Conservation (phyloP, 192 early-diverging fungal species). For the Rhizoclosmatium sp. region DNA sequence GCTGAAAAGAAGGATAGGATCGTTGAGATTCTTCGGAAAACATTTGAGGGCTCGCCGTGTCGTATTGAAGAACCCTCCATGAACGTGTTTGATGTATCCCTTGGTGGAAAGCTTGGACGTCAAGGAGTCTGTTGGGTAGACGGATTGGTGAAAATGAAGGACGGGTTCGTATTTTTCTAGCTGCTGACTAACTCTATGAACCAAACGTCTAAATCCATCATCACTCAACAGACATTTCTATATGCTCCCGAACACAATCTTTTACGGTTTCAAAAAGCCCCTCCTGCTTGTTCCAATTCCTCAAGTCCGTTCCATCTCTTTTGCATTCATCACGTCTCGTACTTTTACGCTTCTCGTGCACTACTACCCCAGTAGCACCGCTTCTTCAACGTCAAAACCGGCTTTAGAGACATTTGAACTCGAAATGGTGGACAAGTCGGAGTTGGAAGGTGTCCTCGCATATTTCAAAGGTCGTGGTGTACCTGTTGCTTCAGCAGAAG, state of each 20-base stretch:
- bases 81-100: neutral
- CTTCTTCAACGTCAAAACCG: neutral
- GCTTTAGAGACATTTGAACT: slow-evolving; percentile 6
- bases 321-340: slow-evolving; percentile 9
- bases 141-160: slow-evolving; percentile 11
- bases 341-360: slow-evolving; percentile 20
- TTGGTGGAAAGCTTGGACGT: neutral
- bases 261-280: slow-evolving; percentile 36
- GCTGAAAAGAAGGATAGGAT: neutral
- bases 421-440: slow-evolving; percentile 26
- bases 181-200: neutral
- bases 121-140: slow-evolving; percentile 12
- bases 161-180: slow-evolving; percentile 8
- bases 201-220: neutral
- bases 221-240: slow-evolving; percentile 5
- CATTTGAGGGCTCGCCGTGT: neutral
- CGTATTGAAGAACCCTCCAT: neutral
- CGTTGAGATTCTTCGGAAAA: neutral
- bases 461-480: slow-evolving; percentile 29
- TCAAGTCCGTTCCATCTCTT: neutral
- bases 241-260: slow-evolving; percentile 2
- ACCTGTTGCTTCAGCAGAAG: neutral
- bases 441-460: slow-evolving; percentile 22
- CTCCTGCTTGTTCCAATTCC: neutral
- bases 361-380: neutral